Conservation (phyloP, 352 stramenopile species). For the Saprolegnia parasitica region DNA sequence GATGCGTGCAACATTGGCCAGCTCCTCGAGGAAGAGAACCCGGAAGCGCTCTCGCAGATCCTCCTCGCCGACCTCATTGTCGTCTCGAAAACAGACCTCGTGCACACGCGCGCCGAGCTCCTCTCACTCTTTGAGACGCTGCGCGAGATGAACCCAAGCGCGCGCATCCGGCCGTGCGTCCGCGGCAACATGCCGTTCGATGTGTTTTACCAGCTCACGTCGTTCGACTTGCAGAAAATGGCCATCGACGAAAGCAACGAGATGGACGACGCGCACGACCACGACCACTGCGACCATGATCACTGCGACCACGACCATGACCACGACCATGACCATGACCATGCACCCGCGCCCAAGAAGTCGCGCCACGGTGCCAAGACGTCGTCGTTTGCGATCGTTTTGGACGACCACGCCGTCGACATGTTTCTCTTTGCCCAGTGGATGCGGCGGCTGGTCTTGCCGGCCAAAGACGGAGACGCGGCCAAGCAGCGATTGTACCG, state of each 20-base stretch:
- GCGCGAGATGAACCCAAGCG: slow-evolving; percentile 32
- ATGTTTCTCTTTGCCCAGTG: slow-evolving; percentile 34
- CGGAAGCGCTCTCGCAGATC: slow-evolving; percentile 92
- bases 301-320: slow-evolving; percentile 28
- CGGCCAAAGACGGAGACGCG: slow-evolving; percentile 30
- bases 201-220: slow-evolving; percentile 30
- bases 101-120: slow-evolving; percentile 34
- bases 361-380: slow-evolving; percentile 26
- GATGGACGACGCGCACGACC: slow-evolving; percentile 11
- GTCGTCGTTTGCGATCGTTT: slow-evolving; percentile 33
- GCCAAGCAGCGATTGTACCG: slow-evolving; percentile 29
- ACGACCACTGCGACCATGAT: slow-evolving; percentile 26
- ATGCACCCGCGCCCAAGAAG: not conserved
- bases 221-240: slow-evolving; percentile 31
- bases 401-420: slow-evolving; percentile 30
- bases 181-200: slow-evolving; percentile 30
- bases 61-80: slow-evolving; percentile 95
- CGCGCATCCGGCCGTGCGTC: slow-evolving; percentile 32
- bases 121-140: slow-evolving; percentile 29
- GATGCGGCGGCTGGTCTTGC: slow-evolving; percentile 32
- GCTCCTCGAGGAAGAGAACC: slow-evolving; percentile 56
- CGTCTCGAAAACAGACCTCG: slow-evolving; percentile 96
- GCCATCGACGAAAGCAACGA: slow-evolving; percentile 1
- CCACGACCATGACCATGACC: slow-evolving; percentile 11
- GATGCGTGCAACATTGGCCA: slow-evolving; percentile 91